Percentiles rank a stretch among this genome's conserved stretches.
Conservation (phyloP, 768 basidiomycete genomes). For the Lentinus brumalis region DNA sequence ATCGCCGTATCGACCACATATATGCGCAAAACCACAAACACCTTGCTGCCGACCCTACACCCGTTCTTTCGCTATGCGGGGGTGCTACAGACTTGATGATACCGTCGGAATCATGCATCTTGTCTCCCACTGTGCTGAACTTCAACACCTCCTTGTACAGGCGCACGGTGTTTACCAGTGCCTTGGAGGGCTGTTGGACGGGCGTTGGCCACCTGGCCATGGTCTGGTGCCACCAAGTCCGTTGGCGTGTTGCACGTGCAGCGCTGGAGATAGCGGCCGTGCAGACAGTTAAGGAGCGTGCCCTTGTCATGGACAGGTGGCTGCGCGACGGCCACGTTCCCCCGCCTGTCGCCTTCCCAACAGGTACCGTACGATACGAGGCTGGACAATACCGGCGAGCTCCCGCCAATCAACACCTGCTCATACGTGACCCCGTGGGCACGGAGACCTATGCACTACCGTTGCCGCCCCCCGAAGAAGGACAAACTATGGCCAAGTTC, state of each 20-base stretch:
- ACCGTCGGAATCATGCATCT: constrained; percentile 83
- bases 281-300: constrained; percentile 32
- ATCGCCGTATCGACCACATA: constrained; percentile 74
- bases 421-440: constrained; percentile 9
- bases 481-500: constrained; percentile 28
- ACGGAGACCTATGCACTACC: constrained; percentile 4
- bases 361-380: constrained; percentile 1
- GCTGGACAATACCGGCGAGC: constrained; percentile 1
- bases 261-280: constrained; percentile 65
- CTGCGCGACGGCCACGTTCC: constrained; percentile 60
- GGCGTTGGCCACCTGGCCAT: constrained; percentile 95
- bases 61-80: constrained; percentile 85
- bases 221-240: constrained; percentile 99
- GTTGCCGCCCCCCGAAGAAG: constrained; percentile 39
- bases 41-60: constrained; percentile 51
- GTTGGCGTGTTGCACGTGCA: constrained; percentile 82
- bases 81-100: constrained; percentile 92
- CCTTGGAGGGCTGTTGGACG: constrained; percentile 90
- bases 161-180: constrained; percentile 79
- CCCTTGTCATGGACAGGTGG: constrained; percentile 61
- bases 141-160: constrained; percentile 37
- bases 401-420: constrained; percentile 2
- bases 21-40: constrained; percentile 51
- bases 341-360: constrained; percentile 29
- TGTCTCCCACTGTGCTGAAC: constrained; percentile 37